A percentile compares a stretch with the other conserved stretches of the same genome.
Evolutionary conservation across 805 yeast species (phyloP).

Genomic region (Kurtzmaniella fragi): DNA sequence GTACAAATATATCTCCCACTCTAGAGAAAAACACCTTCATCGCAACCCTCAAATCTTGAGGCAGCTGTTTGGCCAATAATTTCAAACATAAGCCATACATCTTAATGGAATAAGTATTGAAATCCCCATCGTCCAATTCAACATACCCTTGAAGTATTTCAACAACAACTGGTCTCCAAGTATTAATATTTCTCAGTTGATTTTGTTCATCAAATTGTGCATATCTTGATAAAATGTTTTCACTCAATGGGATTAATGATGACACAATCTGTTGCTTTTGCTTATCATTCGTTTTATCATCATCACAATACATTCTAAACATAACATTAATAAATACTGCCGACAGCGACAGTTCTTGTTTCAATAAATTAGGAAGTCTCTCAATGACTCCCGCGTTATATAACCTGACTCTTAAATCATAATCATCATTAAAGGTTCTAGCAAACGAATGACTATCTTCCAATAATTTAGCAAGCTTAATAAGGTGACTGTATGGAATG

Average conservation of each 20-base stretch:
- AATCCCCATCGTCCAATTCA: slow-evolving; percentile 72
- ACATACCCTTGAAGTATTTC: slow-evolving; percentile 81
- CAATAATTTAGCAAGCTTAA: slow-evolving; percentile 55
- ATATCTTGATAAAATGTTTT: slow-evolving; percentile 64
- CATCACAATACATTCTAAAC: slow-evolving; percentile 74
- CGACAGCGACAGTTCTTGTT: slow-evolving; percentile 87
- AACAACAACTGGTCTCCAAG: slow-evolving; percentile 91
- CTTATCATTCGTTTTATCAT: slow-evolving; percentile 42
- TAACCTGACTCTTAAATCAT: slow-evolving; percentile 77
- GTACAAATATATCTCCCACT: slow-evolving; percentile 40
- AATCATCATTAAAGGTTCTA: slow-evolving; percentile 80
- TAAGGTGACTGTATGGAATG: slow-evolving; percentile 63
- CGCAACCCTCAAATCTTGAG: slow-evolving; percentile 57
- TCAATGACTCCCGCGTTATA: slow-evolving; percentile 93
- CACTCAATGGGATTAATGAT: slow-evolving; percentile 61
- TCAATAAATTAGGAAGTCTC: slow-evolving; percentile 82
- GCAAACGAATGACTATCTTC: slow-evolving; percentile 77
- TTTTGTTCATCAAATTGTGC: slow-evolving; percentile 70
- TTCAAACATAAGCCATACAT: slow-evolving; percentile 57
- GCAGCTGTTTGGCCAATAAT: slow-evolving; percentile 56
- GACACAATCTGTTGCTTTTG: slow-evolving; percentile 48
- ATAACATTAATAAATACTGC: slow-evolving; percentile 79
- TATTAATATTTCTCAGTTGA: slow-evolving; percentile 70
- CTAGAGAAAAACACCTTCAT: slow-evolving; percentile 54
- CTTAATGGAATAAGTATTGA: slow-evolving; percentile 49